Conservation (phyloP, 495 filamentous ascomycete species). For the Talaromyces nanjingensis region DNA sequence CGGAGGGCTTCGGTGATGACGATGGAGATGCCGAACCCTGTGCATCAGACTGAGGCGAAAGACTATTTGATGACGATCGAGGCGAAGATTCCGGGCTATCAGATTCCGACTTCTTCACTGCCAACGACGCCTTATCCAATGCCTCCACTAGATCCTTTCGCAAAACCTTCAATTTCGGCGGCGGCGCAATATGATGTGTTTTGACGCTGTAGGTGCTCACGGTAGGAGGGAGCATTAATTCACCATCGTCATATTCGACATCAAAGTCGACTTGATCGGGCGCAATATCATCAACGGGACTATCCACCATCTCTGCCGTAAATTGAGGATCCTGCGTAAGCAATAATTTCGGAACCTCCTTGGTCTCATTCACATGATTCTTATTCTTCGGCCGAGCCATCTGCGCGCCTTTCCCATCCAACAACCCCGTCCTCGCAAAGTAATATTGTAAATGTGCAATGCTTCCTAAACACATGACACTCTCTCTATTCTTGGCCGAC, state of each 20-base stretch:
- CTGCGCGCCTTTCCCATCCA: conserved; percentile 90
- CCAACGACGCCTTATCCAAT: conserved; percentile 60
- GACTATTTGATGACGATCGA: conserved; percentile 7
- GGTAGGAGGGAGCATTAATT: conserved; percentile 84
- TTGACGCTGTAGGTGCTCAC: conserved; percentile 92
- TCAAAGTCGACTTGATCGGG: conserved; percentile 37
- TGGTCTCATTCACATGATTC: conserved; percentile 30
- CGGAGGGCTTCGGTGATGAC: conserved; percentile 33
- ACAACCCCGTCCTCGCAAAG: conserved; percentile 85
- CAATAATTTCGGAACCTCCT: conserved; percentile 32
- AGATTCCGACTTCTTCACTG: conserved; percentile 46
- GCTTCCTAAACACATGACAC: conserved; percentile 90
- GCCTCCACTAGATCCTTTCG: conserved; percentile 65
- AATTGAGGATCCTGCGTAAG: conserved; percentile 37
- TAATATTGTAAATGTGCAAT: conserved; percentile 98
- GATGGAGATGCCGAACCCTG: conserved; percentile 17
- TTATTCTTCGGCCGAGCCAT: conserved; percentile 63
- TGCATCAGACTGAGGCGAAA: conserved; percentile 5
- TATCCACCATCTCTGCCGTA: conserved; percentile 41
- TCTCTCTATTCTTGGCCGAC: conserved; percentile 82
- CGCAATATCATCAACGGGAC: conserved; percentile 47
- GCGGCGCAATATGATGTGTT: conserved; percentile 76
- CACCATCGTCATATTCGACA: conserved; percentile 52
- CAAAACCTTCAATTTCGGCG: conserved; percentile 72
- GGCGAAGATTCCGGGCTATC: conserved; percentile 17